These are phyloP conservation scores for Lactarius trivialis DNA, from an alignment of 768 basidiomycete genomes.

Conservation along the genomic window DNA sequence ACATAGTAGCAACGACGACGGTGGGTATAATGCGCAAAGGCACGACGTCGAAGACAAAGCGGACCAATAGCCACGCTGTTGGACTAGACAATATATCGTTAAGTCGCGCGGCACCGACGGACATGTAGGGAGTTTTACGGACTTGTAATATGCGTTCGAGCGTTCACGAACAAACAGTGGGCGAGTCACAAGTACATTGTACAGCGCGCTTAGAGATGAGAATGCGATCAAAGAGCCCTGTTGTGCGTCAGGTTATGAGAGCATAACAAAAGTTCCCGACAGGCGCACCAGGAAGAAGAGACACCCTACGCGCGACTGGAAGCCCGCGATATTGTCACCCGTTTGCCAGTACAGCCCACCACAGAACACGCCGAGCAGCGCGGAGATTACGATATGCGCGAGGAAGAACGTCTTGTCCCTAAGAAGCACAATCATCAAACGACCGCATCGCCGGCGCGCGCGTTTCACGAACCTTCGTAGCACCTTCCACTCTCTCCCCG, in stretches of 20 bases:
- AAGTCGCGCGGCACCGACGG: not conserved
- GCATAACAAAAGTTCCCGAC: not conserved
- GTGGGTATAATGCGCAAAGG: conserved; percentile 87
- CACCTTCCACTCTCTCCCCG: conserved; percentile 81
- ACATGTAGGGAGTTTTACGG: conserved; percentile 13
- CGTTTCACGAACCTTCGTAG: conserved; percentile 49
- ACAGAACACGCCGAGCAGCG: conserved; percentile 78
- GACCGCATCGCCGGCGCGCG: not conserved
- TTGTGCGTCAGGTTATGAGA: not conserved
- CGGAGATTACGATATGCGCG: conserved; percentile 65
- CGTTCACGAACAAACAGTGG: conserved; percentile 88
- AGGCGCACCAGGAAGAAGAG: conserved; percentile 78
- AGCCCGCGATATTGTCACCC: conserved; percentile 76
- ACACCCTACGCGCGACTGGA: conserved; percentile 90
- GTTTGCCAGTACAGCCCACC: conserved; percentile 87
- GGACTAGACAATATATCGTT: conserved; percentile 43
- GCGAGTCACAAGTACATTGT: conserved; percentile 78
- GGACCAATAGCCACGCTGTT: conserved; percentile 84
- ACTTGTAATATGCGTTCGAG: conserved; percentile 82
- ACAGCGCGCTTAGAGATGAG: conserved; percentile 82
- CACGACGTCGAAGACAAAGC: conserved; percentile 82
- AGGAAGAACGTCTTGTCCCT: conserved; percentile 81
- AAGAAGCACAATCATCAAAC: conserved; percentile 8
- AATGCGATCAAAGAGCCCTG: conserved; percentile 90
- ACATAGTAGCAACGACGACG: conserved; percentile 81